phyloP scores from a whole-genome alignment of 176 grass and related monocot genomes.

The Pontederia paniculata region DNA sequence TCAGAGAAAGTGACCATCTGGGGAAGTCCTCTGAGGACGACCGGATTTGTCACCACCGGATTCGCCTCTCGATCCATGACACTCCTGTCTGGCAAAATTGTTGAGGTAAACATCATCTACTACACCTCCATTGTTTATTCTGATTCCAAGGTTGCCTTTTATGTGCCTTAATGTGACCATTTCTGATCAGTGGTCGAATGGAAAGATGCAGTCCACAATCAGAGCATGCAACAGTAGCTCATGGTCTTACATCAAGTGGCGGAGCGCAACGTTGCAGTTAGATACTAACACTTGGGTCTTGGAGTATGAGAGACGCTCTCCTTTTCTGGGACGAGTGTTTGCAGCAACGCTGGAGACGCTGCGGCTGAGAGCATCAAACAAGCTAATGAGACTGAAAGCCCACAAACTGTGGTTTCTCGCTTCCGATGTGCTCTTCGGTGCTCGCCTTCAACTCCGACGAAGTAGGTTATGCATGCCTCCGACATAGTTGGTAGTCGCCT shows the following conservation, averaged over 20 bases:
- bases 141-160: no score
- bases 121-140: not conserved
- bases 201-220: conserved; percentile 29
- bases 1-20: conserved; percentile 71
- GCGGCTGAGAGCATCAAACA: conserved; percentile 23
- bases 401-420: conserved; percentile 19
- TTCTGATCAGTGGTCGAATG: conserved; percentile 53
- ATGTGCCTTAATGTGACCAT: not conserved
- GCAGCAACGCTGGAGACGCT: conserved; percentile 34
- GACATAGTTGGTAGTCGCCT: not conserved
- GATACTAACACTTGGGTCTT: conserved; percentile 64
- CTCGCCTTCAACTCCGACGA: conserved; percentile 30
- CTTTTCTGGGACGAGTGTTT: conserved; percentile 60
- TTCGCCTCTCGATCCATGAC: conserved; percentile 42
- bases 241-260: conserved; percentile 37
- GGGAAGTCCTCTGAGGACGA: conserved; percentile 64
- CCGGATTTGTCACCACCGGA: conserved; percentile 44
- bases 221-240: conserved; percentile 56
- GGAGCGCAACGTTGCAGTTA: conserved; percentile 34
- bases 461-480: not conserved
- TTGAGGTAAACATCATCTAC: conserved; percentile 42
- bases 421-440: conserved; percentile 6
- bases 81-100: conserved; percentile 65
- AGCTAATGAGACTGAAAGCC: conserved; percentile 17
- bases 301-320: conserved; percentile 54